Base-by-base conservation (phyloP, 2,329 filamentous ascomycete genomes). In the Aspergillus brasiliensis region DNA sequence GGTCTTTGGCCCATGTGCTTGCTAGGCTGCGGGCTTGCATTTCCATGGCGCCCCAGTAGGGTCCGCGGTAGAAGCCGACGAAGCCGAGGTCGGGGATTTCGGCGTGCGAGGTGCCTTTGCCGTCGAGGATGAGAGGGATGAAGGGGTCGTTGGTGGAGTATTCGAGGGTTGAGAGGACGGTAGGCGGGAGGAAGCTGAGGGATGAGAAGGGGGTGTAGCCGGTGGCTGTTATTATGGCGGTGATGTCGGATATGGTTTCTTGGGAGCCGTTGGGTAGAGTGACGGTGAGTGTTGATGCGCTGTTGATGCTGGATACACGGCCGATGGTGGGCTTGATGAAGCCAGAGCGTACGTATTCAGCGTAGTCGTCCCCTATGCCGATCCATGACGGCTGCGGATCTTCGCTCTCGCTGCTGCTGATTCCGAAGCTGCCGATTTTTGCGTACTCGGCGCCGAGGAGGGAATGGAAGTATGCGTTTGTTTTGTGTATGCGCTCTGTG, bases 21-120 rank as follows among this genome's bases (percentile, higher is more conserved):
- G 87, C 82, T 5, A 93, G 77, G 62, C 90, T 83, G 1, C 89
- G 84, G 2, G 91, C 88, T 75, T 96, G 91, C 88, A 92, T 91
- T 73, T 95, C 91, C 83, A 94, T 92, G 0, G 92, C 87, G 1
- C 89, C 89, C 91, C 91, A 96, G 72, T 91, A 95, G 0, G 91
- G 91, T 0, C 90, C 90, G 62, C 91, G 84, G 70, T 96, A 96
- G 75, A 92, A 92, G 0, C 91, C 91, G 1, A 95, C 88, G 67
- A 95, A 93, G 0, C 90, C 91, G 0, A 95, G 77, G 5, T 84
- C 84, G 0, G 88, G 83, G 0, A 92, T 74, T 0, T 80, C 77
- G 0, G 83, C 82, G 59, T 88, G 85, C 57, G 88, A 80, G 0
- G 87, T 88, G 1, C 84, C 85, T 64, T 91, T 88, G 52, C 89